A percentile compares a stretch with the other conserved stretches of the same genome.
Conservation (phyloP, 768 basidiomycete species). For the Termitomyces sp. region DNA sequence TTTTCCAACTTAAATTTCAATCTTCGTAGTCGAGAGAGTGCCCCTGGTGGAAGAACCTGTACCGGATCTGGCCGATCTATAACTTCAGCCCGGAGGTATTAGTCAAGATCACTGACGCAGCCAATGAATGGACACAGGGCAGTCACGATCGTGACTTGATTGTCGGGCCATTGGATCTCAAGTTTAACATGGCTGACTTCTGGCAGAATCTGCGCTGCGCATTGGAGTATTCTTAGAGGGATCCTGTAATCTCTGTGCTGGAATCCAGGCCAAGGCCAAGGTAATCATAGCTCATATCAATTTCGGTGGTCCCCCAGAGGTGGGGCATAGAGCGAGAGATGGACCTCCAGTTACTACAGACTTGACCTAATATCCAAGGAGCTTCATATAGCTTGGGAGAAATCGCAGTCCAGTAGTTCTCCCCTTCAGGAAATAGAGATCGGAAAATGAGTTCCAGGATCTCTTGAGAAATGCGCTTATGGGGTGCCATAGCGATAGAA, state of each 20-base stretch:
- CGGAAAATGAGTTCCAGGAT: not conserved
- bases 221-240: not conserved
- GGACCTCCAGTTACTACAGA: not conserved
- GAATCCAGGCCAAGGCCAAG: not conserved
- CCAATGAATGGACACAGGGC: not conserved
- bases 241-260: not conserved
- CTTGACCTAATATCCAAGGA: not conserved
- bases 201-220: not conserved
- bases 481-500: not conserved
- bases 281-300: not conserved
- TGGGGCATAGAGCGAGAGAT: not conserved
- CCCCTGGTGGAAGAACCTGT: not conserved
- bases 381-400: not conserved
- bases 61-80: not conserved
- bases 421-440: too few species aligned
- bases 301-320: not conserved
- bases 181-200: not conserved
- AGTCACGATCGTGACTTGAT: not conserved
- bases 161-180: not conserved
- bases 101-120: not conserved
- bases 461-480: conserved; percentile 1
- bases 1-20: not conserved
- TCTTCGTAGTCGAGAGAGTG: not conserved
- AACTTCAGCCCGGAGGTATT: not conserved
- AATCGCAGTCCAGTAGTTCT: not conserved